A percentile compares a stretch with the other conserved stretches of the same genome.
Conservation (phyloP, 495 filamentous ascomycete species). For the Clohesyomyces aquaticus region DNA sequence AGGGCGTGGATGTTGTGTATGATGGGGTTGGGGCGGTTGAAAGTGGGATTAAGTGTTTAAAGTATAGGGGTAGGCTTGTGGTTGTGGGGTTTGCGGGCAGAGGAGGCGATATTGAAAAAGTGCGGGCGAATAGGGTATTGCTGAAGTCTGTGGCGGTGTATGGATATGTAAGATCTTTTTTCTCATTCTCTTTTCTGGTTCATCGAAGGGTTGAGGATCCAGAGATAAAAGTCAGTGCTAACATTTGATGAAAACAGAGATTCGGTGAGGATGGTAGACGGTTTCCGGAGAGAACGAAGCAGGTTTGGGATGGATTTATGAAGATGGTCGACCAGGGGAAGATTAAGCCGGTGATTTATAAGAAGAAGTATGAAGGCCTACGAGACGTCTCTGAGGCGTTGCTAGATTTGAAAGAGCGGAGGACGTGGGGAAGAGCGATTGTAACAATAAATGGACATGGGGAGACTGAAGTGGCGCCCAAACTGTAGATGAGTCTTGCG, state of each 20-base stretch:
- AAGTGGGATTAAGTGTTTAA: conserved; percentile 38
- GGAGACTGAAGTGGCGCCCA: conserved; percentile 7
- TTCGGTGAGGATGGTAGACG: conserved; percentile 48
- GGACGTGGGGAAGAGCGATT: conserved; percentile 44
- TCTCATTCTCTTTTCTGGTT: background rate
- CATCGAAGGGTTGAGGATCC: too few species aligned
- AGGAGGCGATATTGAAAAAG: conserved; percentile 46
- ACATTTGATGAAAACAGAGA: too few species aligned
- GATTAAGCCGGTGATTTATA: conserved; percentile 44
- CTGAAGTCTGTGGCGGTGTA: conserved; percentile 42
- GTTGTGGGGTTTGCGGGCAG: conserved; percentile 47
- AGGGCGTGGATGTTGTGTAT: conserved; percentile 39
- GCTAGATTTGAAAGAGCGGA: conserved; percentile 37
- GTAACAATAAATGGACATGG: conserved; percentile 32
- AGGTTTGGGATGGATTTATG: conserved; percentile 46
- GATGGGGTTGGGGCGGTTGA: conserved; percentile 37
- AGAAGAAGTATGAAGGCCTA: conserved; percentile 41
- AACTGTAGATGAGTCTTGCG: conserved; percentile 8
- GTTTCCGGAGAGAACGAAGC: conserved; percentile 36
- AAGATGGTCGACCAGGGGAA: conserved; percentile 40
- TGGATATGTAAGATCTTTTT: conserved; percentile 44
- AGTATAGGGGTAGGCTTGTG: conserved; percentile 39
- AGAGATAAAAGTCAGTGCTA: too few species aligned
- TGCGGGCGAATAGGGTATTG: conserved; percentile 45
- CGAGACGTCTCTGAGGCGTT: conserved; percentile 39